phyloP scores from a whole-genome alignment of 768 basidiomycete genomes.

The Roridomyces roridus region DNA sequence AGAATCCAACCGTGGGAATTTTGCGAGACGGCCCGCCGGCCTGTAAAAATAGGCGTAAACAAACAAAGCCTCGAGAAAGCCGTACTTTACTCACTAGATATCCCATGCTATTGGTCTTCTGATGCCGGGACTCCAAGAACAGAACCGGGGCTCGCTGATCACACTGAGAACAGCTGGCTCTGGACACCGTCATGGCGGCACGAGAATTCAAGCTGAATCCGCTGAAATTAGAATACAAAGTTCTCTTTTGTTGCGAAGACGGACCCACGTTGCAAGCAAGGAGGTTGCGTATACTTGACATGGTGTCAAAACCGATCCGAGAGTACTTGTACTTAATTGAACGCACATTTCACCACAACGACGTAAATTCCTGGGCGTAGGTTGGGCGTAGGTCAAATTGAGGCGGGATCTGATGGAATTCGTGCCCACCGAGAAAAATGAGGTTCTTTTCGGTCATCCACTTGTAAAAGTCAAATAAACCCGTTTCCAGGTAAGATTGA shows the following conservation, averaged over 20 bases:
- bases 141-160: neutral
- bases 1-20: too few relatives aligned
- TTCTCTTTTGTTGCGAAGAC: too few relatives aligned
- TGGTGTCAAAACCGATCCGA: neutral
- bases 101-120: neutral
- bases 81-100: too few relatives aligned
- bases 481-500: neutral
- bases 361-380: constrained; percentile 52
- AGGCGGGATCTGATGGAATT: too few relatives aligned
- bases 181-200: constrained; percentile 28
- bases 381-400: too few relatives aligned
- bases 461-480: constrained; percentile 29
- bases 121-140: constrained; percentile 2
- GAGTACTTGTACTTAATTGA: too few relatives aligned
- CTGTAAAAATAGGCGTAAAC: too few relatives aligned
- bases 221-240: too few relatives aligned
- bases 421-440: constrained; percentile 51
- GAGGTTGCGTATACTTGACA: constrained; percentile 56
- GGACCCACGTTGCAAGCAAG: constrained; percentile 55
- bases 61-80: too few relatives aligned
- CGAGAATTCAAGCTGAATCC: constrained; percentile 43
- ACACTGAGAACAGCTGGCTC: neutral
- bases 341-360: constrained; percentile 56
- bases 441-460: constrained; percentile 56
- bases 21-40: too few relatives aligned